These are phyloP conservation scores for Tephrocybe rancida DNA, from an alignment of 768 basidiomycete species.

Conservation along the genomic window DNA sequence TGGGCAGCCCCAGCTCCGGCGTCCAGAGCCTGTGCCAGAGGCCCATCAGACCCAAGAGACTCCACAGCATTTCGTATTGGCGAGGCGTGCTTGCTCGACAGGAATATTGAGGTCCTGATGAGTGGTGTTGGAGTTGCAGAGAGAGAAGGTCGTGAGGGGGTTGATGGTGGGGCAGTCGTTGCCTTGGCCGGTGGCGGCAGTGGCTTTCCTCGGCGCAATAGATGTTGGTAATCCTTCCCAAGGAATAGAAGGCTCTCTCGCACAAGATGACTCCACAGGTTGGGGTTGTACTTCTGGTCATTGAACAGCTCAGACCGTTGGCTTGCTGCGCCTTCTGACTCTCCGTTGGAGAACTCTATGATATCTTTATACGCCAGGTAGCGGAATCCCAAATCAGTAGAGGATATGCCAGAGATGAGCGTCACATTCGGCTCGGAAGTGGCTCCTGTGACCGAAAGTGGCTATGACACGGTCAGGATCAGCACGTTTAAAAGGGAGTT, in stretches of 20 bases:
- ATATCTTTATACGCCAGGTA: slow-evolving; percentile 74
- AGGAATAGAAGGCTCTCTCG: slow-evolving; percentile 63
- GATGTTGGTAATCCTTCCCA: slow-evolving; percentile 68
- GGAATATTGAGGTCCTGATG: slow-evolving; percentile 49
- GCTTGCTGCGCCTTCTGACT: slow-evolving; percentile 37
- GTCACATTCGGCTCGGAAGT: slow-evolving; percentile 56
- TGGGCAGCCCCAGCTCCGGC: slow-evolving; percentile 41
- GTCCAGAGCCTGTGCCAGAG: slow-evolving; percentile 52
- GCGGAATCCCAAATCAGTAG: slow-evolving; percentile 50
- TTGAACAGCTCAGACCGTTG: slow-evolving; percentile 61
- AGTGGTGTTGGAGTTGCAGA: slow-evolving; percentile 40
- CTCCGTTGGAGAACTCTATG: slow-evolving; percentile 46
- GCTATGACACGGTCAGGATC: slow-evolving; percentile 31
- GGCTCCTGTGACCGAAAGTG: slow-evolving; percentile 42
- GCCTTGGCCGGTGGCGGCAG: slow-evolving; percentile 22
- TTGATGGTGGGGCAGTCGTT: slow-evolving; percentile 7
- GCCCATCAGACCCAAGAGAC: slow-evolving; percentile 62
- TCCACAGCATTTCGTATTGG: slow-evolving; percentile 56
- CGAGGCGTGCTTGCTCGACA: slow-evolving; percentile 38
- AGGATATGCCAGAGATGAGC: slow-evolving; percentile 66
- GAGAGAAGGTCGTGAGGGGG: slow-evolving; percentile 26
- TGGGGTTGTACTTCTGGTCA: slow-evolving; percentile 68
- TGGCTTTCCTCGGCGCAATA: slow-evolving; percentile 60
- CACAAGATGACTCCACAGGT: slow-evolving; percentile 61
- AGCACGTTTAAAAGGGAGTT: neutral